Percentiles rank a stretch among this genome's conserved stretches.
These are phyloP conservation scores for Ceratonia siliqua DNA, from an alignment of 306 rosid genomes.

Conservation along the genomic window DNA sequence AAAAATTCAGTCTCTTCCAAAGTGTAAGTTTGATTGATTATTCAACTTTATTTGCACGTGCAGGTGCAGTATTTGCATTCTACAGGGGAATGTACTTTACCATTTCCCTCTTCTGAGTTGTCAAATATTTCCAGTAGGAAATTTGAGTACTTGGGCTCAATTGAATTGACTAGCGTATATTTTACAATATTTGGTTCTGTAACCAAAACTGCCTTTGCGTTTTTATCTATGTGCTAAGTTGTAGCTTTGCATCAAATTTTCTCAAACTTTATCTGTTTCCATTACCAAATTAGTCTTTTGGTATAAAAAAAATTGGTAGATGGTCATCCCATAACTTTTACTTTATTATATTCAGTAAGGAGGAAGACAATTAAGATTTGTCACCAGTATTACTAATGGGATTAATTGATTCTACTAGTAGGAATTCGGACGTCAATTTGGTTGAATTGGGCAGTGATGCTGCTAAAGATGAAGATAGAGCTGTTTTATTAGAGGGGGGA, in stretches of 20 bases:
- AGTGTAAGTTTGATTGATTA: constrained; percentile 53
- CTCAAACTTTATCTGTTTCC: neutral
- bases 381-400: constrained; percentile 28
- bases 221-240: neutral
- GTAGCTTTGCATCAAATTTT: neutral
- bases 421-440: constrained; percentile 70
- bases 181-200: constrained; percentile 6
- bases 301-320: constrained; percentile 1
- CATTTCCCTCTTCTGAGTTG: neutral
- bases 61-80: neutral
- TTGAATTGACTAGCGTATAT: neutral
- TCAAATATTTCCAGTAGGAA: neutral
- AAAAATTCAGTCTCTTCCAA: constrained; percentile 58
- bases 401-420: constrained; percentile 45
- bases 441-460: constrained; percentile 55
- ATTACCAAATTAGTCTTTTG: neutral
- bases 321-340: neutral
- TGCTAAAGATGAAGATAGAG: constrained; percentile 74
- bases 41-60: constrained; percentile 1
- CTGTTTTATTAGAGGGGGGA: constrained; percentile 75
- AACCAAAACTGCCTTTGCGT: neutral
- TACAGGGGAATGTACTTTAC: neutral
- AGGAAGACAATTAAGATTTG: constrained; percentile 9
- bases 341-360: neutral
- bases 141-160: constrained; percentile 2